A percentile compares a stretch with the other conserved stretches of the same genome.
These are phyloP conservation scores for Suhomyces xylopsoci DNA, from an alignment of 805 yeast genomes.

Conservation along the genomic window DNA sequence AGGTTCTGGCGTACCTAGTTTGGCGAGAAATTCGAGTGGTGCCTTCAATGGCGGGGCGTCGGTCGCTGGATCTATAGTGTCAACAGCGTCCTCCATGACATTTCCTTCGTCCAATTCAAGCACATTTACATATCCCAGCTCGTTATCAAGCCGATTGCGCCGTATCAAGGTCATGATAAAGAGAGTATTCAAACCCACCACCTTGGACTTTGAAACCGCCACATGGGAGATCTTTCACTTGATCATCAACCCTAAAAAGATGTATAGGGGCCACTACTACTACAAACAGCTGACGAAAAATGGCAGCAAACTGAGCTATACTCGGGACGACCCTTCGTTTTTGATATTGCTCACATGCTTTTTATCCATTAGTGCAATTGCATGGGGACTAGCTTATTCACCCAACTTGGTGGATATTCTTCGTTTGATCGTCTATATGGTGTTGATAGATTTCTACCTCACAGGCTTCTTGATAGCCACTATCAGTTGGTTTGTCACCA, in stretches of 20 bases:
- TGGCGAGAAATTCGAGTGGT: background rate
- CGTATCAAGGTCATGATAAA: constrained; percentile 19
- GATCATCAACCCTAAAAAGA: constrained; percentile 72
- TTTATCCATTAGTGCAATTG: constrained; percentile 70
- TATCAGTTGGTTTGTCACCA: constrained; percentile 67
- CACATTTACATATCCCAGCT: background rate
- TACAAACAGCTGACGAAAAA: constrained; percentile 61
- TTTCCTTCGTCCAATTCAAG: background rate
- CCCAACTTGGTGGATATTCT: constrained; percentile 60
- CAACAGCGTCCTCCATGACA: background rate
- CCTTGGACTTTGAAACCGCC: constrained; percentile 89
- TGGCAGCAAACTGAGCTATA: constrained; percentile 61
- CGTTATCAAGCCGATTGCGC: background rate
- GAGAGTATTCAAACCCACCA: constrained; percentile 60
- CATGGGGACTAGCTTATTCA: constrained; percentile 86
- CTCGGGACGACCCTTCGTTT: constrained; percentile 91
- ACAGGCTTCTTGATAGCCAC: constrained; percentile 71
- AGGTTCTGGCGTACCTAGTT: constrained; percentile 1
- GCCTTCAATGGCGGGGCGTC: background rate
- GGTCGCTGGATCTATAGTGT: background rate
- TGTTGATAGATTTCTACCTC: constrained; percentile 73
- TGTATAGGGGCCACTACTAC: constrained; percentile 70
- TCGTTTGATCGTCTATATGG: constrained; percentile 76
- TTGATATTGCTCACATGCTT: constrained; percentile 67
- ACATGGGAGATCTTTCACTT: constrained; percentile 84